Evolutionary conservation across 495 filamentous ascomycete genomes (phyloP), one percentile per base, ranked within the genome.

Genomic region (Hypoxylon subgilvum): DNA sequence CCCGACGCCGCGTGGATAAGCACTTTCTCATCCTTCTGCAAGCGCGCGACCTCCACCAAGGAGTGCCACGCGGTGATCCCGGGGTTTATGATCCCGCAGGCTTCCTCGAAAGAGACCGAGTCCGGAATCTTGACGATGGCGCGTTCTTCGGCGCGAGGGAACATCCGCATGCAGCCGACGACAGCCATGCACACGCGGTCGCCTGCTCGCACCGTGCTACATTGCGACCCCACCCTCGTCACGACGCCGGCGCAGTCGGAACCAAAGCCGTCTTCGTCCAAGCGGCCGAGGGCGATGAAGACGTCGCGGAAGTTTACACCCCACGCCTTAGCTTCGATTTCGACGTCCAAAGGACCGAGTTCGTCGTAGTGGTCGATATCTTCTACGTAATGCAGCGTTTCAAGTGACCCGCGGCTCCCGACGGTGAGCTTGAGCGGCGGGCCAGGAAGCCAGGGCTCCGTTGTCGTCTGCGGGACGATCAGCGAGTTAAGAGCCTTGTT

Each of bases 1-100:
- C 80, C 79, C 0, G 81, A 65, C 8, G 74, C 84, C 0, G 72
- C 73, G 52, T 86, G 82, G 28, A 88, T 82, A 8, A 88, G 71
- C 3, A 86, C 71, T n/a, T 68, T 76, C 41, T 86, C 79, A 3
- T 69, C 80, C 23, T 71, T 64, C 6, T 38, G 27, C 3, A 81
- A 41, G 6, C 70, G 57, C 1, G 70, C 76, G 6, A 73, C 42
- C 7, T 77, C 47, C 16, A 71, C 13, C 16, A 81, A 58, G 0
- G 77, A 70, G 48, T 86, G 77, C 30, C 77, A 79, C 0, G 82
- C 83, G 0, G 84, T 86, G 25, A 68, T 68, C 32, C 73, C 83
- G 5, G 76, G 76, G 0, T 76, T 58, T 0, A 81, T 72, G 4
- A 82, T 58, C 12, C 80, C 72, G 0, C 53, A 43, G 0, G 61